Percentiles rank a stretch among this genome's conserved stretches.
These are phyloP conservation scores for Hirsutella minnesotensis DNA, from an alignment of 2,329 filamentous ascomycete species.

Conservation along the genomic window DNA sequence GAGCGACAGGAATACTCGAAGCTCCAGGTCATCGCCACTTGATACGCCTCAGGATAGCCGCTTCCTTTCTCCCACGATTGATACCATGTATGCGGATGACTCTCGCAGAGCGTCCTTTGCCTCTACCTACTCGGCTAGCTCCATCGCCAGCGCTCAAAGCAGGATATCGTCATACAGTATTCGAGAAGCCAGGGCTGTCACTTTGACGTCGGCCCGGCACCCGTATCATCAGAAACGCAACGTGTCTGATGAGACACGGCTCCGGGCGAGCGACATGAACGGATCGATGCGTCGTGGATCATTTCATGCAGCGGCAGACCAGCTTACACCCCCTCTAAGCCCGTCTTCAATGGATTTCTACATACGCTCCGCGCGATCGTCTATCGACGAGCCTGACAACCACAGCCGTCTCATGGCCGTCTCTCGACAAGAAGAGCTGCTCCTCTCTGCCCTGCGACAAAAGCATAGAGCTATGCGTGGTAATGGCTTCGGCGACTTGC, in stretches of 20 bases:
- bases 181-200: conserved; percentile 28
- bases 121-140: conserved; percentile 26
- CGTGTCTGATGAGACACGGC: conserved; percentile 4
- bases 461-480: conserved; percentile 46
- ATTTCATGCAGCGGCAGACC: conserved; percentile 18
- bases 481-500: conserved; percentile 29
- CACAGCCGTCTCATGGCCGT: conserved; percentile 42
- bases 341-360: conserved; percentile 40
- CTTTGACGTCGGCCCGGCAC: conserved; percentile 20
- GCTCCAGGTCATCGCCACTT: background rate
- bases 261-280: background rate
- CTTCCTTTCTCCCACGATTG: background rate
- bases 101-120: conserved; percentile 18
- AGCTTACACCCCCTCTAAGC: conserved; percentile 38
- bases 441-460: conserved; percentile 42
- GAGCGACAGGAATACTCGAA: background rate
- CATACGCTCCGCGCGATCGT: conserved; percentile 25
- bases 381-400: conserved; percentile 17
- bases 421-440: conserved; percentile 45
- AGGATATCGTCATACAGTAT: conserved; percentile 18
- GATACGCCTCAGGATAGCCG: background rate
- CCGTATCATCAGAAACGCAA: conserved; percentile 12
- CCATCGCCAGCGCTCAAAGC: conserved; percentile 19
- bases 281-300: conserved; percentile 8
- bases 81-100: conserved; percentile 4